Evolutionary conservation across 208 protist genomes (phyloP).

Genomic region (Angomonas deanei): DNA sequence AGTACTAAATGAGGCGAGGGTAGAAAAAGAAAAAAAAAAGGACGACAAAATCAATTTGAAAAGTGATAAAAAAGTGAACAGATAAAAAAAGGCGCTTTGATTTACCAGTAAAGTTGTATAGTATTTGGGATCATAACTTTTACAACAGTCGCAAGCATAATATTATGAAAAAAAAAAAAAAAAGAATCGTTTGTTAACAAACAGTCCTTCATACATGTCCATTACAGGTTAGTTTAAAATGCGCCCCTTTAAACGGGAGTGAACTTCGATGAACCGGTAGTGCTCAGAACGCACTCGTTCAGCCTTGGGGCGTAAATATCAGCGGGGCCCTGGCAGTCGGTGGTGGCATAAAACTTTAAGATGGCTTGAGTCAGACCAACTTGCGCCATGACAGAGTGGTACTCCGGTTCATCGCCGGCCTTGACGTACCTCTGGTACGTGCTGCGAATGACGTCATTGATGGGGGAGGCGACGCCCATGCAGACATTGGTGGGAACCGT

Average conservation of each 20-base stretch:
- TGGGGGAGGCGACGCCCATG: too few relatives aligned
- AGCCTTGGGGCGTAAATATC: neutral
- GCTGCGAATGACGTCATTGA: too few relatives aligned
- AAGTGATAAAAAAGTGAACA: neutral
- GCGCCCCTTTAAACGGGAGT: neutral
- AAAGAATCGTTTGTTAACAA: too few relatives aligned
- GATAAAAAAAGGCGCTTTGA: too few relatives aligned
- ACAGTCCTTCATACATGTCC: too few relatives aligned
- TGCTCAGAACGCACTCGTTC: neutral
- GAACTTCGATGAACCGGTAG: neutral
- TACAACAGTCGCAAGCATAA: too few relatives aligned
- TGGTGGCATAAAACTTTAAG: neutral
- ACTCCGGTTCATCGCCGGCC: neutral
- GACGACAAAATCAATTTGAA: neutral
- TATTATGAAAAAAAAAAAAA: too few relatives aligned
- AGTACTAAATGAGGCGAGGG: neutral
- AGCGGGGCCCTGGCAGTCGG: neutral
- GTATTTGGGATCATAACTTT: too few relatives aligned
- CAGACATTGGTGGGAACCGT: neutral
- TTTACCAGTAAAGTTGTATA: too few relatives aligned
- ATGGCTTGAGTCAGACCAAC: neutral
- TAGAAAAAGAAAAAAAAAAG: slow-evolving; percentile 1
- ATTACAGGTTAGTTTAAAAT: too few relatives aligned
- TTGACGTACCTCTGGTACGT: too few relatives aligned
- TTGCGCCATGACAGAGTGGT: neutral